A percentile compares a stretch with the other conserved stretches of the same genome.
phyloP scores from a whole-genome alignment of 139 green algal genomes.

The Diplosphaera chodatii region DNA sequence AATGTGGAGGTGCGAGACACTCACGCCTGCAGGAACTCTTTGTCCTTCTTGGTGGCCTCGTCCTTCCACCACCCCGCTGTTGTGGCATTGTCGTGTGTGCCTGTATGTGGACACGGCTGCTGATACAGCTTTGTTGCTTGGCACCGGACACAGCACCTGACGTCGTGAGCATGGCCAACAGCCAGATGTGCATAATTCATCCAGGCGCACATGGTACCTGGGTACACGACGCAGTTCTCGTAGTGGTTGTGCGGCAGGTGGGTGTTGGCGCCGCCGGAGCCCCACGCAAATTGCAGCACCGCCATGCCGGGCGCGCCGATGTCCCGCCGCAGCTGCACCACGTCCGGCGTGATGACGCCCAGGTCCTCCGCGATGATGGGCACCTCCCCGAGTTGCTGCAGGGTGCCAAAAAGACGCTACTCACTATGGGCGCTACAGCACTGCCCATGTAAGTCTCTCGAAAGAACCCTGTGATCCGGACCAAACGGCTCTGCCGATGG shows the following conservation, averaged over 20 bases:
- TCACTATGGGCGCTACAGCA: too few relatives aligned
- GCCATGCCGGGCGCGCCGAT: constrained; percentile 95
- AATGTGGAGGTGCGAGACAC: too few relatives aligned
- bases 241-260: constrained; percentile 97
- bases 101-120: too few relatives aligned
- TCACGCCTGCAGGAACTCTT: constrained; percentile 62
- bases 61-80: constrained; percentile 72
- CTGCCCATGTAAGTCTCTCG: too few relatives aligned
- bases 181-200: neutral
- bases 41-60: constrained; percentile 41
- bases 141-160: too few relatives aligned
- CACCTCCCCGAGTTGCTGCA: constrained; percentile 49
- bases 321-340: constrained; percentile 72
- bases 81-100: constrained; percentile 98
- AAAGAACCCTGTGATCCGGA: too few relatives aligned
- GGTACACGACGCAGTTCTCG: constrained; percentile 89
- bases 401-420: neutral
- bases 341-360: constrained; percentile 94
- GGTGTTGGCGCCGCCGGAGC: constrained; percentile 75
- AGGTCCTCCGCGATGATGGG: constrained; percentile 95
- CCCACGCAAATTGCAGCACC: constrained; percentile 97
- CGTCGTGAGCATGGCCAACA: too few relatives aligned
- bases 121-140: too few relatives aligned
- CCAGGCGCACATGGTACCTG: too few relatives aligned
- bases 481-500: too few relatives aligned